Conservation (phyloP, 2,329 filamentous ascomycete species). For the Arachnopeziza araneosa region DNA sequence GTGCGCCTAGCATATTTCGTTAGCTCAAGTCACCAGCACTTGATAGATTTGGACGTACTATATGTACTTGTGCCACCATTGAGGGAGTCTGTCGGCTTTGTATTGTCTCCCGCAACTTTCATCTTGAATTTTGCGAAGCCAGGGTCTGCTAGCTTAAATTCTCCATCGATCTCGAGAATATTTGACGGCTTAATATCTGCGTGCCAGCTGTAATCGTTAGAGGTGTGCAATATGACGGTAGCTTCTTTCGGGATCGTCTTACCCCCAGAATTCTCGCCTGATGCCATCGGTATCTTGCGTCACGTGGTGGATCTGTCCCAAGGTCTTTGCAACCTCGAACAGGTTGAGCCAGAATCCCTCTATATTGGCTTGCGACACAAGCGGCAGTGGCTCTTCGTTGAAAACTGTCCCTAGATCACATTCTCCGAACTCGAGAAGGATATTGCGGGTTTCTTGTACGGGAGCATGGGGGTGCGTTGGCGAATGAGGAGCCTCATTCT, state of each 20-base stretch:
- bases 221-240: background rate
- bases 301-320: background rate
- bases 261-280: too few species aligned
- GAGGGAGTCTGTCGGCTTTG: background rate
- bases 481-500: too few species aligned
- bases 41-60: slow-evolving; percentile 21
- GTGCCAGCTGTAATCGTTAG: slow-evolving; percentile 32
- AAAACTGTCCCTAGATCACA: background rate
- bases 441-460: background rate
- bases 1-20: slow-evolving; percentile 7
- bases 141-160: slow-evolving; percentile 36
- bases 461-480: background rate
- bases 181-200: slow-evolving; percentile 34
- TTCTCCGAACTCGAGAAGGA: background rate
- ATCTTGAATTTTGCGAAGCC: slow-evolving; percentile 30
- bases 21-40: background rate
- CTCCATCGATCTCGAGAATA: slow-evolving; percentile 28
- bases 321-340: background rate
- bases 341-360: background rate
- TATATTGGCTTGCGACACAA: background rate
- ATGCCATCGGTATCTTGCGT: background rate
- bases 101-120: background rate
- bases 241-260: slow-evolving; percentile 8
- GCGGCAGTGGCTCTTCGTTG: background rate
- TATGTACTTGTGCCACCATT: slow-evolving; percentile 33